Percentiles rank a stretch among this genome's conserved stretches.
Evolutionary conservation across 306 rosid species (phyloP).

Genomic region (Cucurbita argyrosperma): DNA sequence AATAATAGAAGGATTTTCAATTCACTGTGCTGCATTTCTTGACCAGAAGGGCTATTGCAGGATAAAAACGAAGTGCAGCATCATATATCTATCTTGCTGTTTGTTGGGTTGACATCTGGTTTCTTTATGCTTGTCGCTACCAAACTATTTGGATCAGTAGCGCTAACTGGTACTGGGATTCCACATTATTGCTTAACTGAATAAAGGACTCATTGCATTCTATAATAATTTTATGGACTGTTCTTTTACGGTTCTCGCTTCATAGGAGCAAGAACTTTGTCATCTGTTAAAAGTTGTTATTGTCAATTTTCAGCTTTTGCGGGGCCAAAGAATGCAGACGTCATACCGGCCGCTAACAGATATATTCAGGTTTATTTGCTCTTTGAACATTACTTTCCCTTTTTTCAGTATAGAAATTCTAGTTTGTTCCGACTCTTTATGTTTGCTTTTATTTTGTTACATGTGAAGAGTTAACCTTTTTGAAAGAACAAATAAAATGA

Average conservation of each 20-base stretch:
- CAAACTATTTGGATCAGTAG: constrained; percentile 47
- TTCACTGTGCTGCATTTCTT: not conserved
- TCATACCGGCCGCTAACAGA: constrained; percentile 72
- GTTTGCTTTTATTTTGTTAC: not conserved
- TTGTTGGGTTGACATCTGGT: constrained; percentile 72
- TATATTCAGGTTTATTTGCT: constrained; percentile 54
- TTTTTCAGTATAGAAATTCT: not conserved
- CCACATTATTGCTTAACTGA: not conserved
- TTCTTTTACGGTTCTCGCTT: not conserved
- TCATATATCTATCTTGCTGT: constrained; percentile 56
- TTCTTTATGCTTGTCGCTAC: constrained; percentile 58
- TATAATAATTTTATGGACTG: not conserved
- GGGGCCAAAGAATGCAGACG: constrained; percentile 47
- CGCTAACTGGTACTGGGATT: constrained; percentile 49
- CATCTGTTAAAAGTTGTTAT: constrained; percentile 11
- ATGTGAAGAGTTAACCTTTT: not conserved
- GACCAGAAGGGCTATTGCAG: constrained; percentile 22
- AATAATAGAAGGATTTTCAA: not conserved
- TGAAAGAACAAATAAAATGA: not conserved
- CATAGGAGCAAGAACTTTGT: constrained; percentile 9
- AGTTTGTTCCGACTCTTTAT: not conserved
- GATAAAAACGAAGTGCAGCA: constrained; percentile 72
- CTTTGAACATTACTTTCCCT: not conserved
- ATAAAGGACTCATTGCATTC: not conserved
- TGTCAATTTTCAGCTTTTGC: constrained; percentile 49